Base-by-base conservation (phyloP, 805 yeast genomes). In the Metschnikowia shivogae region DNA sequence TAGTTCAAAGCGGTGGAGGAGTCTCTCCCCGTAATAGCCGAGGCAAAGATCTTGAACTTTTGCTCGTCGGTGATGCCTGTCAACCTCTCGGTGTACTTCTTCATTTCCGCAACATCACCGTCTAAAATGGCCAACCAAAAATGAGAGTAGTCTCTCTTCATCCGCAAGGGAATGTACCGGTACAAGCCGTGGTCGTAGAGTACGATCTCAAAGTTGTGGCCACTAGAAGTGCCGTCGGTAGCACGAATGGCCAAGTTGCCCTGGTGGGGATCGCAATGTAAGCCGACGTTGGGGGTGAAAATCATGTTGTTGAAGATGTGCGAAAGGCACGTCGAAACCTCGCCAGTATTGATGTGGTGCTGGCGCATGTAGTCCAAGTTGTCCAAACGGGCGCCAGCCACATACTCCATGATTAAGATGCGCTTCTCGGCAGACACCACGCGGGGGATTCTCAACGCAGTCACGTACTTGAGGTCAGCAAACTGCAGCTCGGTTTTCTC, bases 221-320 rank as follows among this genome's bases (percentile, higher is more conserved):
- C 64, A 29, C 73, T 66, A 6, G 47, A 49, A 1, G 55, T 48
- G 10, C 42, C 34, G 7, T 17, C 34, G 22, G 47, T 48, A 14
- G 64, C 56, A 45, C 89, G 71, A 19, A 93, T 88, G 0, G 98
- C 97, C 47, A 93, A 70, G 58, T 93, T 93, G 0, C 99, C 99
- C 9, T 96, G 96, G 62, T 93, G 99, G 1, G 99, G 99, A 62
- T 93, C 99, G 68, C 99, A 93, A 62, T 93, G 99, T 35, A 93
- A 78, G 0, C 92, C 88, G 19, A 89, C 96, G 24, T 81, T 83
- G 0, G 97, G 95, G 2, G 95, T 84, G 69, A 93, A 93, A 34
- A 93, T 89, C 99, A 93, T 93, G 59, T 81, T 83, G 68, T 92
- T 88, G 72, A 93, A 93, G 26, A 89, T 82, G 56, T 92, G 96